Base-by-base conservation (phyloP, 192 early-diverging fungal genomes). In the Glomus cerebriforme region DNA sequence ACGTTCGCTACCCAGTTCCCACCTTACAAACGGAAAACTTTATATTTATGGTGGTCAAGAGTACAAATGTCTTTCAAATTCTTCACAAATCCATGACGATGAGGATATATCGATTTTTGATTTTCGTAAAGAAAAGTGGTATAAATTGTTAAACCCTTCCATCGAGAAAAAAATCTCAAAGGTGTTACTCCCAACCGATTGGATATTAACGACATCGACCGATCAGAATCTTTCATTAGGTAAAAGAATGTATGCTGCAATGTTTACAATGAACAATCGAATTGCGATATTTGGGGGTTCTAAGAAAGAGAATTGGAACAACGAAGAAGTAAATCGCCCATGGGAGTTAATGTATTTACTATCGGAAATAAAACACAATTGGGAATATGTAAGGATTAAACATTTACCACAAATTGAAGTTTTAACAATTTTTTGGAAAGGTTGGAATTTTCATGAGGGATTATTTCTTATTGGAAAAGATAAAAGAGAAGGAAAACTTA, bases 11-110 rank as follows among this genome's bases (percentile, higher is more conserved):
- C 73, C 59, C 9, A 35, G 31, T 35, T 22, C 31, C 7, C 7
- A 12, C 10, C 1, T 34, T 3, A 12, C 27, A 8, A 35, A 27
- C 26, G 59, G 27, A 26, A 59, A 35, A 35, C 59, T 75, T 4
- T 75, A 75, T 37, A 60, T 75, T 15, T 75, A 75, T 39, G 73
- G 73, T 17, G 73, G 73, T 19, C 54, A 75, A 62, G 32, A 75
- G 5, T 60, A 8, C 7, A 60, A 27, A 34, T 47, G 0, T 1
- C n/a, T 7, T 37, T 59, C 49, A 2, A 19, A 17, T 27, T 22
- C 34, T 24, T 35, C 35, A 1, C 9, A n/a, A 75, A 62, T 75
- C 29, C 73, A 75, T 12, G 59, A 75, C 17, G 59, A 75, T 26
- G 73, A 75, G 3, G 32, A 62, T 35, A 37, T 62, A 62, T 75